Evolutionary conservation across 192 early-diverging fungal genomes (phyloP).

Genomic region (Glomus cerebriforme): DNA sequence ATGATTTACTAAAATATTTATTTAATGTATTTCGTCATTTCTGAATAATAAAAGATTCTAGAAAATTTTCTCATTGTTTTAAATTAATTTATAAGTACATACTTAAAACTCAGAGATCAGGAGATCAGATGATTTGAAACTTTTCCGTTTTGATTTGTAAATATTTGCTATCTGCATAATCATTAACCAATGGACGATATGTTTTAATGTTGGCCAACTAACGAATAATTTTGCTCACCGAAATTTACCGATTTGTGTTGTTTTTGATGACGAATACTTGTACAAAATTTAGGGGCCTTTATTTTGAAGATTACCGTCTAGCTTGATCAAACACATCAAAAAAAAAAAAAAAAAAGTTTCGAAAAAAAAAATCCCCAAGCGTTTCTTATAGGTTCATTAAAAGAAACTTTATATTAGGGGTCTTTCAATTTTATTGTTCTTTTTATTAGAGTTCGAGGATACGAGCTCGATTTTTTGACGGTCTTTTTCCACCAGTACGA

Average conservation of each 20-base stretch:
- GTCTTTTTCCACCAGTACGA: neutral
- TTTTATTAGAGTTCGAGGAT: neutral
- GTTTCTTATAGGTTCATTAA: neutral
- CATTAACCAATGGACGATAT: no score
- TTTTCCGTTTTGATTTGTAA: no score
- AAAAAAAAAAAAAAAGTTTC: neutral
- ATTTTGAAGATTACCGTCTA: neutral
- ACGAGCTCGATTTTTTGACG: constrained; percentile 4
- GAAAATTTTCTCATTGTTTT: no score
- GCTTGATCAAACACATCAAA: neutral
- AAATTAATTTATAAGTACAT: no score
- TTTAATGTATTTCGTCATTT: no score
- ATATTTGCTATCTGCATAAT: no score
- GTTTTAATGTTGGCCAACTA: no score
- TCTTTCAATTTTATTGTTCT: neutral
- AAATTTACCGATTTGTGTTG: no score
- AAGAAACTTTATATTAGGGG: constrained; percentile 1
- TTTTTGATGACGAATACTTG: neutral
- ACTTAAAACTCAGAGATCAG: no score
- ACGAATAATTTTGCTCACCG: no score
- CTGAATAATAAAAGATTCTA: no score
- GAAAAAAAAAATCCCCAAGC: neutral
- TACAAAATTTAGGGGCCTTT: neutral
- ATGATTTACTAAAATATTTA: neutral
- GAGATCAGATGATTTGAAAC: no score